Evolutionary conservation across 2,329 filamentous ascomycete genomes (phyloP).

Genomic region (Zasmidium angulare): DNA sequence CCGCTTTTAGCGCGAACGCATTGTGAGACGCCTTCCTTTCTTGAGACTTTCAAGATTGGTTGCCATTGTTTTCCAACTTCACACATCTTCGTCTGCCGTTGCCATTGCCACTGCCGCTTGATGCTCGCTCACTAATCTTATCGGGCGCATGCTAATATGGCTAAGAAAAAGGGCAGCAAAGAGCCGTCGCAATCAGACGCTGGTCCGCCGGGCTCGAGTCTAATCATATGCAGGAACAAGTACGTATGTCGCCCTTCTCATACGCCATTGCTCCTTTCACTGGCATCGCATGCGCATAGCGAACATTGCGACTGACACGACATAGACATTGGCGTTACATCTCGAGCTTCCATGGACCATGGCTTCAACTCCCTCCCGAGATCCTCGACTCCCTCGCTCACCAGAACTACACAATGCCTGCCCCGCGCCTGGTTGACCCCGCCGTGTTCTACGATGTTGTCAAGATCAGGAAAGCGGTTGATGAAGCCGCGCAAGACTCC

Average conservation of each 20-base stretch:
- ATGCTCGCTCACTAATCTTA: neutral
- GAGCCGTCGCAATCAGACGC: slow-evolving; percentile 20
- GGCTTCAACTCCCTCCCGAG: slow-evolving; percentile 77
- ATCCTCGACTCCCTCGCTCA: slow-evolving; percentile 76
- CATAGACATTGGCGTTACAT: slow-evolving; percentile 81
- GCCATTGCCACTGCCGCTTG: neutral
- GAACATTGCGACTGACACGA: slow-evolving; percentile 5
- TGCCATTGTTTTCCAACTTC: neutral
- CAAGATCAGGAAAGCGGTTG: slow-evolving; percentile 76
- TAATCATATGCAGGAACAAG: slow-evolving; percentile 69
- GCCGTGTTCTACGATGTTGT: slow-evolving; percentile 80
- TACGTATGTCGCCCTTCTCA: slow-evolving; percentile 45
- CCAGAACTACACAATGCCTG: slow-evolving; percentile 74
- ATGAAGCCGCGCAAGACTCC: slow-evolving; percentile 75
- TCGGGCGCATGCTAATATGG: slow-evolving; percentile 24
- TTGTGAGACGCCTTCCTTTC: neutral
- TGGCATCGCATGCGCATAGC: neutral
- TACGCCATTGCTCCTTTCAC: neutral
- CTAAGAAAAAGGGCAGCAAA: slow-evolving; percentile 33
- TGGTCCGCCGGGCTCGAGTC: slow-evolving; percentile 46
- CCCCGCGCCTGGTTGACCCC: slow-evolving; percentile 74
- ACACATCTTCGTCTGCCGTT: neutral
- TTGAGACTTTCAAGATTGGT: neutral
- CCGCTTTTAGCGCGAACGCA: no score
- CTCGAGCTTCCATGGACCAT: slow-evolving; percentile 78